Percentiles rank a stretch among this genome's conserved stretches.
These are phyloP conservation scores for sunflower (Helianthus annuus) DNA, from an alignment of 129 eudicot species.

Conservation along the genomic window HanXRQr2.0-SUNRISE NC_035449.2:6126705-6127204, in stretches of 20 bases:
- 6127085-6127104: background rate
- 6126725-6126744: no score
- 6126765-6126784: no score
- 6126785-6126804: no score
- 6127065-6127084: background rate
- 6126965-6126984: no score
- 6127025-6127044: background rate
- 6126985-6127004: background rate
- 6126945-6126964: background rate
- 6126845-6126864: background rate
- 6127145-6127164: slow-evolving; percentile 3
- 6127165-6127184: background rate
- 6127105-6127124: background rate
- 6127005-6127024: background rate
- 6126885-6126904: no score
- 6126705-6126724: slow-evolving; percentile 10
- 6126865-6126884: no score
- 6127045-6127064: background rate
- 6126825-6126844: no score
- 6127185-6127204: no score
- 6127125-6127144: slow-evolving; percentile 2
- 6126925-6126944: background rate
- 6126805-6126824: no score
- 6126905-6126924: no score
- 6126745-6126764: no score